Base-by-base conservation (phyloP, 805 yeast genomes). In the Maudiozyma barnettii region DNA sequence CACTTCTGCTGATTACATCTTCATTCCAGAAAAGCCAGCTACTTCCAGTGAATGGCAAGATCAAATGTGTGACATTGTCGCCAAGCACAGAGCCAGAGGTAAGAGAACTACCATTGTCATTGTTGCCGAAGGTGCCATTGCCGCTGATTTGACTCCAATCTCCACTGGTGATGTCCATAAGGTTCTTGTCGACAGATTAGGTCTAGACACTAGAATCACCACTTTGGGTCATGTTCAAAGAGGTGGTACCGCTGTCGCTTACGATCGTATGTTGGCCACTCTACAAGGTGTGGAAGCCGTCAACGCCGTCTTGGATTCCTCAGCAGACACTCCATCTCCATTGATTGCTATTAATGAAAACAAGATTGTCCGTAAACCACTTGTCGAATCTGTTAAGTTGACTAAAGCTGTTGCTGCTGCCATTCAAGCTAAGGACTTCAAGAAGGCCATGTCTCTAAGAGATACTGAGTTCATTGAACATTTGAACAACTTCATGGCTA, bases 111-210 rank as follows among this genome's bases (percentile, higher is more conserved):
- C 91, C 22, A 84, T 79, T 31, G 89, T 84, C 26, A 77, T 84
- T 57, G 89, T 84, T 39, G 89, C 93, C 19, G 95, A 84, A 65
- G 95, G 95, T 59, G 95, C 95, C 43, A 78, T 84, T 50, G 79
- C 79, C 48, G 74, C 76, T 49, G 83, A 82, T 51, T 70, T 84
- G 56, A 76, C 77, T 39, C 87, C 85, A 43, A 81, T 84, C 50
- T 70, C 83, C 5, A 71, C 85, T 23, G 73, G 77, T 42, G 78
- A 81, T 48, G 91, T 84, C 26, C 78, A 77, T 57, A 70, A 78
- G 18, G 85, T 79, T 9, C 69, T 84, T 50, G 85, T 79, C 18
- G 76, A 73, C 41, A 77, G 74, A 53, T 66, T 84, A 49, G 88
- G 88, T 10, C 67, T 84, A 45, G 95, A 84, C 61, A 84, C 91